A percentile compares a stretch with the other conserved stretches of the same genome.
Conservation (phyloP, 306 rosid species). For the Casuarina equisetifolia region DNA sequence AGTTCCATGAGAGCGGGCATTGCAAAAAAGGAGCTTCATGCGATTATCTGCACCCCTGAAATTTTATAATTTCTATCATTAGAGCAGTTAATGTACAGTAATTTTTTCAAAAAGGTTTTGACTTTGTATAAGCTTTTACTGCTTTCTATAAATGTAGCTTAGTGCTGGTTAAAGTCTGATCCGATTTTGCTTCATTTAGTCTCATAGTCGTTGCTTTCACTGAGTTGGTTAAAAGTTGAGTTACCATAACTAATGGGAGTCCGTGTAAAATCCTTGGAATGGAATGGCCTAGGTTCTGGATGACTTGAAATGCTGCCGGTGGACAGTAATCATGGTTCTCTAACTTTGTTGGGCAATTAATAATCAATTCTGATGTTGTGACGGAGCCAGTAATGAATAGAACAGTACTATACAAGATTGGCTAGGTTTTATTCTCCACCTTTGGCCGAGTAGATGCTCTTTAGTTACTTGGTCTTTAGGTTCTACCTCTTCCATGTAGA, state of each 20-base stretch:
- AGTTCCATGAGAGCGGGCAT: slow-evolving; percentile 74
- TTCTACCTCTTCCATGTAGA: no score
- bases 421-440: no score
- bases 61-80: slow-evolving; percentile 32
- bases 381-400: no score
- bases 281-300: background rate
- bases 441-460: no score
- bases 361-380: no score
- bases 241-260: background rate
- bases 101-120: slow-evolving; percentile 36
- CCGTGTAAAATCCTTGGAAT: background rate
- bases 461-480: no score
- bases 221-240: background rate
- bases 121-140: slow-evolving; percentile 43
- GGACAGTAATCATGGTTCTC: background rate
- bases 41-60: slow-evolving; percentile 73
- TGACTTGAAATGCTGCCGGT: background rate
- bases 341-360: background rate
- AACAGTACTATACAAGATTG: no score
- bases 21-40: slow-evolving; percentile 89
- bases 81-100: slow-evolving; percentile 71
- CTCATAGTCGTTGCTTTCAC: background rate
- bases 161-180: slow-evolving; percentile 42
- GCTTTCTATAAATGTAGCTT: slow-evolving; percentile 41
- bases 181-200: background rate